phyloP scores from a whole-genome alignment of 768 basidiomycete species.

The Leccinum subtestaceum region DNA sequence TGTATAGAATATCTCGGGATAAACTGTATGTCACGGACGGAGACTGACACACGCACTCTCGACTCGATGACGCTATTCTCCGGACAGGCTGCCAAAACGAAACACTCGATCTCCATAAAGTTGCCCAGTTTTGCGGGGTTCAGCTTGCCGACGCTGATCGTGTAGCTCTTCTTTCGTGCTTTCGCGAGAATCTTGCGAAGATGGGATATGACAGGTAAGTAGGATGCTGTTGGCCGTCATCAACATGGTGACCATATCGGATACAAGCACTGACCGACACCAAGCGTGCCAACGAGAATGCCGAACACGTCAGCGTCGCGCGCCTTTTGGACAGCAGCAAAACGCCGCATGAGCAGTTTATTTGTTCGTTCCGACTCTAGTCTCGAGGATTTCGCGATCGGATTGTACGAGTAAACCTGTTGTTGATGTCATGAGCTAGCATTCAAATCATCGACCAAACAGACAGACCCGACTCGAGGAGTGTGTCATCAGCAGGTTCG shows the following conservation, averaged over 20 bases:
- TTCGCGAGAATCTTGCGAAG: slow-evolving; percentile 67
- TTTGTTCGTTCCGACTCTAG: slow-evolving; percentile 73
- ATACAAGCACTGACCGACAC: slow-evolving; percentile 58
- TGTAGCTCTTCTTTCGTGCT: slow-evolving; percentile 87
- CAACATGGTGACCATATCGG: not conserved
- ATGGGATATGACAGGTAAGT: slow-evolving; percentile 80
- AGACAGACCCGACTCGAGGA: slow-evolving; percentile 54
- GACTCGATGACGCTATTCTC: slow-evolving; percentile 84
- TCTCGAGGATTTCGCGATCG: slow-evolving; percentile 42
- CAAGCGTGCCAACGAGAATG: slow-evolving; percentile 91
- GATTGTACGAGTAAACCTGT: slow-evolving; percentile 79
- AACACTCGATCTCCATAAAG: slow-evolving; percentile 95
- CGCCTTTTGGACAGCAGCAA: slow-evolving; percentile 82
- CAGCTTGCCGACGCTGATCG: slow-evolving; percentile 91
- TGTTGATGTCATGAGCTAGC: not conserved
- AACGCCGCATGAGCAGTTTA: slow-evolving; percentile 84
- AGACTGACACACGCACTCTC: slow-evolving; percentile 41
- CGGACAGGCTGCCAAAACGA: slow-evolving; percentile 90
- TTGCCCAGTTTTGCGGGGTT: slow-evolving; percentile 95
- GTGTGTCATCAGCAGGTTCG: slow-evolving; percentile 86
- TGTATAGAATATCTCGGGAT: slow-evolving; percentile 27
- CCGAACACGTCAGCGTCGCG: slow-evolving; percentile 93
- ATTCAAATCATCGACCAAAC: not conserved
- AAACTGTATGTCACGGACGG: not conserved
- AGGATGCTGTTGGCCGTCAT: slow-evolving; percentile 53